Conservation (phyloP, 768 basidiomycete species). For the Erythrobasidium yunnanense region DNA sequence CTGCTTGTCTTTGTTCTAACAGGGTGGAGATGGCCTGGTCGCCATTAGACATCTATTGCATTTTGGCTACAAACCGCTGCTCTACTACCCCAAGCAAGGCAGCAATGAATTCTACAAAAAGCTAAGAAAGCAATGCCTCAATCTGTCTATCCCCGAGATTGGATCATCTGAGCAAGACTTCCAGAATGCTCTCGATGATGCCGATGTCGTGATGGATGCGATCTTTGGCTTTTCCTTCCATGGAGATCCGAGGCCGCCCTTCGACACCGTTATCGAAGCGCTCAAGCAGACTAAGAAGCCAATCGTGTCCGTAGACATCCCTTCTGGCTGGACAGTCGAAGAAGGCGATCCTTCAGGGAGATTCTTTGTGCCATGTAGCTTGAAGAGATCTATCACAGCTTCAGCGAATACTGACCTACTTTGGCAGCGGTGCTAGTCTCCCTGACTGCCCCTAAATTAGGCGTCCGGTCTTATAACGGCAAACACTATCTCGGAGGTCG, state of each 20-base stretch:
- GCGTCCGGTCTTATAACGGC: constrained; percentile 64
- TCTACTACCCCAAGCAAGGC: constrained; percentile 95
- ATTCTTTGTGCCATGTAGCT: constrained; percentile 22
- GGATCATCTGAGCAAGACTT: constrained; percentile 45
- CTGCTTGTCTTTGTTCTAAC: background rate
- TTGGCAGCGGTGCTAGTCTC: constrained; percentile 76
- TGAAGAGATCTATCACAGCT: constrained; percentile 35
- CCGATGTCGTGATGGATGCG: constrained; percentile 68
- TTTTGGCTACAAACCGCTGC: constrained; percentile 42
- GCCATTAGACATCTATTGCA: constrained; percentile 80
- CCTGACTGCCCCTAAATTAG: constrained; percentile 87
- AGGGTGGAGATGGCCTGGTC: constrained; percentile 85
- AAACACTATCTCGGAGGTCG: constrained; percentile 87
- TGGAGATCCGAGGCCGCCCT: constrained; percentile 77
- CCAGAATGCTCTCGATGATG: constrained; percentile 28
- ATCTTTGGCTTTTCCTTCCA: constrained; percentile 96
- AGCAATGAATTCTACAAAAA: constrained; percentile 86
- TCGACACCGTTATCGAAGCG: constrained; percentile 57
- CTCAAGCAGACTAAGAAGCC: constrained; percentile 49
- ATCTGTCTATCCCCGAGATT: constrained; percentile 71
- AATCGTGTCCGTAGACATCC: constrained; percentile 89
- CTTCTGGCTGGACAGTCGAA: constrained; percentile 93
- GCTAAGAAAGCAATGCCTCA: constrained; percentile 72
- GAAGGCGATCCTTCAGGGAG: constrained; percentile 46
- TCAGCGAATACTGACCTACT: no score